These are phyloP conservation scores for Aspergillus niger DNA, from an alignment of 2,329 filamentous ascomycete genomes.

Conservation along the genomic window DNA sequence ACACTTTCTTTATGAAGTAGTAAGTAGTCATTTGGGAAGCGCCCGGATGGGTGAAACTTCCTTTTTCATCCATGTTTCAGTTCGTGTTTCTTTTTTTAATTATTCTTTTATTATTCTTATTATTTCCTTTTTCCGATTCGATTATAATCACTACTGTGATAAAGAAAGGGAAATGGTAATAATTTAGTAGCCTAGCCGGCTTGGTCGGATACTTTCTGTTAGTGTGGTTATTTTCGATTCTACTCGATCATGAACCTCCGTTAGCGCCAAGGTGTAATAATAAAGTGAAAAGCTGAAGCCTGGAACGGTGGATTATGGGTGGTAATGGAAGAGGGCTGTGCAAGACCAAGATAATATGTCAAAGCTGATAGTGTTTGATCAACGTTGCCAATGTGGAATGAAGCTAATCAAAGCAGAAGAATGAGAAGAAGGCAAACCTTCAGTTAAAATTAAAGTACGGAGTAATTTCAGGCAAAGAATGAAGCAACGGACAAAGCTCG, in stretches of 20 bases:
- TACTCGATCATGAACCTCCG: background rate
- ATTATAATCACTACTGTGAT: too few species aligned
- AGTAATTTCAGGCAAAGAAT: slow-evolving; percentile 10
- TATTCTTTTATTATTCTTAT: background rate
- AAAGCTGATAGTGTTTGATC: background rate
- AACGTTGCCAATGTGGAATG: too few species aligned
- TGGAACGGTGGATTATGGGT: background rate
- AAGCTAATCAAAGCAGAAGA: too few species aligned
- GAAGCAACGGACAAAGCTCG: slow-evolving; percentile 17
- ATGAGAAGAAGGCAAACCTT: slow-evolving; percentile 6
- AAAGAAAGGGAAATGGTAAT: background rate
- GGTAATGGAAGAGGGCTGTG: background rate
- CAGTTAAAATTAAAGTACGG: background rate
- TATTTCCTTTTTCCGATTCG: background rate
- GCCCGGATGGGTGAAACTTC: too few species aligned
- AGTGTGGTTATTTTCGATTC: background rate
- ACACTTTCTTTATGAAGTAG: too few species aligned
- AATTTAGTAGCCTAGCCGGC: background rate
- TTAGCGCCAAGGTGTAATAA: background rate
- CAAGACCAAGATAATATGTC: background rate
- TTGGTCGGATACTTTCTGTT: background rate
- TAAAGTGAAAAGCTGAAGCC: background rate
- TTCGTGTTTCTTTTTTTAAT: too few species aligned
- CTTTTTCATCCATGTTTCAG: too few species aligned
- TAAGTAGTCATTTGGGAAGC: too few species aligned